Evolutionary conservation across 2,329 filamentous ascomycete species (phyloP).

Genomic region (Cadophora gregata): DNA sequence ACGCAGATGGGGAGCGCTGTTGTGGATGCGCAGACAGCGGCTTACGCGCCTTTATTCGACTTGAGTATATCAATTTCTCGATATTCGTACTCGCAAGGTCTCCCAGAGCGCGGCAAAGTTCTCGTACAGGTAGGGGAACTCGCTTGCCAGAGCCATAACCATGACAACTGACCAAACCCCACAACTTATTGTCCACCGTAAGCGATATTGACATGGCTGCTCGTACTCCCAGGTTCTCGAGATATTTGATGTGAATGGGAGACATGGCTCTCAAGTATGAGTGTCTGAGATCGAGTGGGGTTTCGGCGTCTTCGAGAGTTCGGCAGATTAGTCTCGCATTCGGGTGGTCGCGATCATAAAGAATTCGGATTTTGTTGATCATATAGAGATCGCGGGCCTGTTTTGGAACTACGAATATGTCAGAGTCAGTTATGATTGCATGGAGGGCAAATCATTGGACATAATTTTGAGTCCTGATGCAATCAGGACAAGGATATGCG

Average conservation of each 20-base stretch:
- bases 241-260: constrained; percentile 84
- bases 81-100: constrained; percentile 34
- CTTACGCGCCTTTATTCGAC: constrained; percentile 30
- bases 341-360: constrained; percentile 81
- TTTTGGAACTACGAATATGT: constrained; percentile 57
- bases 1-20: constrained; percentile 32
- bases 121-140: constrained; percentile 87
- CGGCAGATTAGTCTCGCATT: constrained; percentile 82
- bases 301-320: constrained; percentile 71
- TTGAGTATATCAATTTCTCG: constrained; percentile 32
- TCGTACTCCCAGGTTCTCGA: constrained; percentile 83
- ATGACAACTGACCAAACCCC: constrained; percentile 87
- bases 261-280: constrained; percentile 87
- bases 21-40: constrained; percentile 24
- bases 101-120: constrained; percentile 83
- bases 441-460: too few relatives aligned
- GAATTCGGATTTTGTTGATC: constrained; percentile 82
- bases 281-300: constrained; percentile 80
- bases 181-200: constrained; percentile 81
- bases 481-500: too few relatives aligned
- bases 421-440: not conserved
- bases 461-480: too few relatives aligned
- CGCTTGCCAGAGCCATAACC: constrained; percentile 81
- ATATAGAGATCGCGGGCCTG: constrained; percentile 86
- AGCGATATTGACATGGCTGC: constrained; percentile 93